Evolutionary conservation across 805 yeast species (phyloP), one percentile per base, ranked within the genome.

Genomic region (Henningerozyma blattae): DNA sequence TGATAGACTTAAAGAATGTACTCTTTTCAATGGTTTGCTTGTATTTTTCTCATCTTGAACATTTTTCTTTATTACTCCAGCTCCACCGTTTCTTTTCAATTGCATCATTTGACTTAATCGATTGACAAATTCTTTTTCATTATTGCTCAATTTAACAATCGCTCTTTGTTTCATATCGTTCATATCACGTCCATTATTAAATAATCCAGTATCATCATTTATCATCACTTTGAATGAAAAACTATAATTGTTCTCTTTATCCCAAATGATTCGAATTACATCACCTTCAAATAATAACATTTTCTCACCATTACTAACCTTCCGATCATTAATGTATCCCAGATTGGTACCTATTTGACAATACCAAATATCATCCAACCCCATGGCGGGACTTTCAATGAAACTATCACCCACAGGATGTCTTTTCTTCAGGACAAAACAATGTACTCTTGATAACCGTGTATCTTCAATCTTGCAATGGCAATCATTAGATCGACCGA

Each of bases 391-490:
- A 8, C 80, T 72, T 44, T 77, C 84, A 48, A 62, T 72, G 4
- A 77, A 65, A 22, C 74, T 64, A 20, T 64, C 61, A 12, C 69
- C 68, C 3, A 73, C 68, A 0, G 75, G 75, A 48, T 78, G 84
- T 37, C 85, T 63, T 38, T 74, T 69, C 46, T 73, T 73, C 35
- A 65, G 46, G 12, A 89, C 62, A 20, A 75, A 59, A 54, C 95
- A 86, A 56, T 91, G 97, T 1, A 77, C 65, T 42, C 85, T 82
- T 2, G 96, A 87, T 46, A 89, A 68, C 30, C 95, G 59, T 44
- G 69, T 79, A 44, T 87, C 95, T 22, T 69, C 61, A 14, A 83
- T 70, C 28, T 62, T 63, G 22, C 72, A 67, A 48, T 81, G 75
- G 39, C 82, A 70, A 3, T 66, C 70, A 15, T 66, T 71, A 16